These are phyloP conservation scores for Helianthus annuus DNA, from an alignment of 129 eudicot species.

Conservation along the genomic window DNA sequence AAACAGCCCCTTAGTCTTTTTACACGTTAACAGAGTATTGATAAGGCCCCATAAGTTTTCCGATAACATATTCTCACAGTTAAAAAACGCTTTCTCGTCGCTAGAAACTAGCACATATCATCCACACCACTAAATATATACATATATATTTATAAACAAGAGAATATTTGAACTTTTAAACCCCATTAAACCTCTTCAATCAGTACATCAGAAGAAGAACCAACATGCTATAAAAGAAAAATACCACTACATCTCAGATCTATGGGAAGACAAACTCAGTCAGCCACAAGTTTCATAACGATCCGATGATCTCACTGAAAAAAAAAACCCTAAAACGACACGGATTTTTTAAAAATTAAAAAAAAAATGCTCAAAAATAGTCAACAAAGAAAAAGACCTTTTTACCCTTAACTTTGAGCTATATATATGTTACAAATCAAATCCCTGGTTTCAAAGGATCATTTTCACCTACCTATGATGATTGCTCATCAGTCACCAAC, in stretches of 20 bases:
- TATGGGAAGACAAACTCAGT: constrained; percentile 37
- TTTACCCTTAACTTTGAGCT: constrained; percentile 58
- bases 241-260: constrained; percentile 51
- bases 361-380: constrained; percentile 16
- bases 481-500: constrained; percentile 7
- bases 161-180: constrained; percentile 34
- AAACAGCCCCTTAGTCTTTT: too few species aligned
- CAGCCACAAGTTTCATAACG: constrained; percentile 41
- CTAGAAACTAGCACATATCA: not conserved
- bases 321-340: constrained; percentile 27
- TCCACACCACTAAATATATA: not conserved
- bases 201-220: constrained; percentile 27
- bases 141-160: not conserved
- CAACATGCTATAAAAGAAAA: constrained; percentile 26
- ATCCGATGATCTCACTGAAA: constrained; percentile 27
- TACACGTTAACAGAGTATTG: too few species aligned
- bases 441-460: constrained; percentile 56
- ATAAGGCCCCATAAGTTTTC: too few species aligned
- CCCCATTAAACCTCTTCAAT: constrained; percentile 32
- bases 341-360: not conserved
- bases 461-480: constrained; percentile 55
- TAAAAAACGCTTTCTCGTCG: too few species aligned
- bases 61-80: too few species aligned
- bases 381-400: constrained; percentile 32
- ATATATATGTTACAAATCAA: constrained; percentile 69